phyloP scores from a whole-genome alignment of 371 early-diverging fungal genomes.

The Saksenaea vasiformis region DNA sequence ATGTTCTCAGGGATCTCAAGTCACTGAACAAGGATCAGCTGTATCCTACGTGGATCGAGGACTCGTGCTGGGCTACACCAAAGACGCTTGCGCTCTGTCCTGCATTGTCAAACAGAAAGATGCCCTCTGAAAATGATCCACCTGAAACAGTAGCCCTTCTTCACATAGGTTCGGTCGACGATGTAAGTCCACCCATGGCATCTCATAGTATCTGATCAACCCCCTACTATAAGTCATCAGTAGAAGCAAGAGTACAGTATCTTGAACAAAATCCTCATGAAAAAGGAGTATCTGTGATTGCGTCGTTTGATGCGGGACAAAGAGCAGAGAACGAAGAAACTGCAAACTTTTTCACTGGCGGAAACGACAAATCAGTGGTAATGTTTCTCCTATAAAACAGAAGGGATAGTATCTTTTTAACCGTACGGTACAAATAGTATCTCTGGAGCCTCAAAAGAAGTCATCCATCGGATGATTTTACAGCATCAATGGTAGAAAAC shows the following conservation, averaged over 20 bases:
- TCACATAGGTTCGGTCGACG: constrained; percentile 12
- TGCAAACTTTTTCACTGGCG: constrained; percentile 40
- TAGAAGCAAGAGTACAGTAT: constrained; percentile 24
- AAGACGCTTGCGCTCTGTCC: constrained; percentile 26
- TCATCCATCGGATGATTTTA: constrained; percentile 10
- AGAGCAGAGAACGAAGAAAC: constrained; percentile 11
- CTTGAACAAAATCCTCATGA: constrained; percentile 31
- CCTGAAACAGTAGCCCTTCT: constrained; percentile 15
- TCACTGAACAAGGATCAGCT: constrained; percentile 22
- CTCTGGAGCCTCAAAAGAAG: constrained; percentile 17
- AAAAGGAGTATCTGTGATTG: constrained; percentile 24
- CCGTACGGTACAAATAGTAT: constrained; percentile 12
- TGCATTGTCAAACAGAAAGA: background rate
- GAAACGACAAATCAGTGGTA: constrained; percentile 38
- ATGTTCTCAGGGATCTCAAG: constrained; percentile 20
- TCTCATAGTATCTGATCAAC: background rate
- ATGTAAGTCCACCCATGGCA: constrained; percentile 4
- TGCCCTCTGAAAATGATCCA: background rate
- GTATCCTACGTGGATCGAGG: constrained; percentile 36
- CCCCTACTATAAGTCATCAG: constrained; percentile 12
- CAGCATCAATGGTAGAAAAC: constrained; percentile 7
- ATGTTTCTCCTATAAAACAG: background rate
- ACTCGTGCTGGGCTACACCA: constrained; percentile 36
- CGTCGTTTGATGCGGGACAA: constrained; percentile 17
- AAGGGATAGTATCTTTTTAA: background rate